Conservation (phyloP, 352 stramenopile genomes). For the Pythium brachiatum region DNA sequence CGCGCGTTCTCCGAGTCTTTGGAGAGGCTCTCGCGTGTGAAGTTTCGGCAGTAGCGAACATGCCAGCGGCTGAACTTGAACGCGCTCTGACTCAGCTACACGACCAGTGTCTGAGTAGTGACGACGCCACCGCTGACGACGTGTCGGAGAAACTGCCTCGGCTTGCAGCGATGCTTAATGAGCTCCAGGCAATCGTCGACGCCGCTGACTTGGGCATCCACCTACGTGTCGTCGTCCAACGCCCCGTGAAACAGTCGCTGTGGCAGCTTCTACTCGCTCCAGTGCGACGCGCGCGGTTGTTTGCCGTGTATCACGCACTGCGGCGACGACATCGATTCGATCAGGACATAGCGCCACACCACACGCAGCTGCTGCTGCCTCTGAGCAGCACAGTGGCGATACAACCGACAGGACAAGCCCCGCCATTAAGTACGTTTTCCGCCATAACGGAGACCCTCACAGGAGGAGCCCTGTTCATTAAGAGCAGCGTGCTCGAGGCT, state of each 20-base stretch:
- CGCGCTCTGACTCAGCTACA: slow-evolving; percentile 3
- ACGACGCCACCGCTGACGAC: not conserved
- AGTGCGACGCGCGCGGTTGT: slow-evolving; percentile 35
- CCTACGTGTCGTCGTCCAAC: slow-evolving; percentile 25
- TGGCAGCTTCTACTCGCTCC: slow-evolving; percentile 43
- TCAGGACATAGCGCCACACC: not conserved
- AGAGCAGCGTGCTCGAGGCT: slow-evolving; percentile 6
- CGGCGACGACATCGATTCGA: not conserved
- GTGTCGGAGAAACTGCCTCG: not conserved
- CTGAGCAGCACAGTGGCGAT: not conserved
- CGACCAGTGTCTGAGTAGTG: not conserved
- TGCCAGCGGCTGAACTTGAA: slow-evolving; percentile 28
- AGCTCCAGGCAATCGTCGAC: slow-evolving; percentile 24
- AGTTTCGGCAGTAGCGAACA: slow-evolving; percentile 1
- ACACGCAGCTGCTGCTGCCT: not conserved
- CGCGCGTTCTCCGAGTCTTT: slow-evolving; percentile 14
- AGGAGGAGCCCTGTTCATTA: not conserved
- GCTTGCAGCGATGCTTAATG: not conserved
- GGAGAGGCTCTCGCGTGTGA: slow-evolving; percentile 1
- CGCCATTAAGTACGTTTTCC: not conserved
- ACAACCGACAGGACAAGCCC: not conserved
- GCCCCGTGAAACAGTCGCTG: slow-evolving; percentile 30
- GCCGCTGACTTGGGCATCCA: slow-evolving; percentile 26
- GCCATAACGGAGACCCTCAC: slow-evolving; percentile 1
- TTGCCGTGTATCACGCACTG: slow-evolving; percentile 30